Base-by-base conservation (phyloP, 2,329 filamentous ascomycete genomes). In the Ascochyta rabiei region DNA sequence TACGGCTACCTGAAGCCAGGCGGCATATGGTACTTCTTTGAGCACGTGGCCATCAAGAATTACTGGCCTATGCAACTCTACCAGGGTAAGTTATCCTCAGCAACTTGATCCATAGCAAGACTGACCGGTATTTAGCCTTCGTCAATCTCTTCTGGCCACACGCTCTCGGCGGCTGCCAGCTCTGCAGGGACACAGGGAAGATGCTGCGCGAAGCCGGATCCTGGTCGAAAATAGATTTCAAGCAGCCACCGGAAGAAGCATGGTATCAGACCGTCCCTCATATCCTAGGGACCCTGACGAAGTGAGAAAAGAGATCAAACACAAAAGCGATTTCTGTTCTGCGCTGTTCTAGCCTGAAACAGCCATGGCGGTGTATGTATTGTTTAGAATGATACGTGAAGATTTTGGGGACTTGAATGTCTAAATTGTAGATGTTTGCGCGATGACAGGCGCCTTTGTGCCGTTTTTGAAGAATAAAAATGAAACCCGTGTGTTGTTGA, bases 81-180 rank as follows among this genome's bases (percentile, higher is more conserved):
- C 35, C 61, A 63, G 54, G 48, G 61, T 63, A 57, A 10, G 61
- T 48, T 3, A 6, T 21, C 35, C 15, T 8, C 8, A 19, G 8
- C 35, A 7, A 16, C n/a, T 18, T 12, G 9, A n/a, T 8, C 1
- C 28, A 13, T 9, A 12, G 4, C 18, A 21, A 2, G 10, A 18
- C 19, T 19, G 13, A 19, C 6, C 15, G 8, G 13, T n/a, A 4
- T 21, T 16, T 19, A 38, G 35, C 10, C 35, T 18, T 59, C 15
- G 56, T 61, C 43, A 63, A 63, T 47, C 2, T 60, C 1, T 63
- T 63, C 30, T 63, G 61, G 61, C 61, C 61, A 15, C 44, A 45
- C 31, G 53, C 47, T 6, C 51, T 59, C 39, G 56, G 61, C 9
- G 59, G 61, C 12, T 63, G 61, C 26, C 54, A 63, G 38, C 26